Evolutionary conservation across 495 filamentous ascomycete species (phyloP), one percentile per base, ranked within the genome.

Genomic region (Cetradonia linearis): DNA sequence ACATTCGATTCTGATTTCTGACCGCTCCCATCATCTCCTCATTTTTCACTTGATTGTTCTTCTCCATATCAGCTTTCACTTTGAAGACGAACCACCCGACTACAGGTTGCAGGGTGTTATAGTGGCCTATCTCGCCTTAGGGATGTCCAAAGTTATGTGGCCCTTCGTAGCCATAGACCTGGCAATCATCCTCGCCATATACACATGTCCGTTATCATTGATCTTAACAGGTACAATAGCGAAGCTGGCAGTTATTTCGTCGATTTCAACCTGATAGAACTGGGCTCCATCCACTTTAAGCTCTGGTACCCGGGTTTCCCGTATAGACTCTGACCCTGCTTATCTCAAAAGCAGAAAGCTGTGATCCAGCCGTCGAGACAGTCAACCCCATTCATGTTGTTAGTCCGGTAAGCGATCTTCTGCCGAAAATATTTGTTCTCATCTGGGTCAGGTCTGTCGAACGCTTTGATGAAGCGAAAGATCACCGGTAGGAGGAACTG

Each of bases 311-410:
- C 25, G 3, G 47, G 25, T 10, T 18, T 50, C 7, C 27, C 47
- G 10, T 66, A 48, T n/a, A 73, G 28, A 7, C 10, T 58, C 11
- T 53, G 30, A 13, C 77, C 77, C 5, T 72, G 56, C 11, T 62
- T 65, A 25, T 71, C 52, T 76, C 76, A 79, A 65, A 72, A 77
- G 46, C 69, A 71, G 68, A 78, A 80, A 0, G 71, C 77, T 0
- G 74, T 73, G 59, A 78, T 70, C 75, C 74, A 80, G 18, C 78
- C 75, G 1, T 65, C 70, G 1, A 74, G 53, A 40, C 65, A 65
- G 5, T 58, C 34, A 4, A 69, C 60, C 1, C 70, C 68, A 34
- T 66, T 71, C 2, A 71, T 72, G 23, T 60, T 64, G 9, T 58
- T 37, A 5, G 50, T 11, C 1, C 30, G 2, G n/a, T 59, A 20